Percentiles rank a stretch among this genome's conserved stretches.
Evolutionary conservation across 2,329 filamentous ascomycete species (phyloP).

Genomic region (Cordyceps cicadae): DNA sequence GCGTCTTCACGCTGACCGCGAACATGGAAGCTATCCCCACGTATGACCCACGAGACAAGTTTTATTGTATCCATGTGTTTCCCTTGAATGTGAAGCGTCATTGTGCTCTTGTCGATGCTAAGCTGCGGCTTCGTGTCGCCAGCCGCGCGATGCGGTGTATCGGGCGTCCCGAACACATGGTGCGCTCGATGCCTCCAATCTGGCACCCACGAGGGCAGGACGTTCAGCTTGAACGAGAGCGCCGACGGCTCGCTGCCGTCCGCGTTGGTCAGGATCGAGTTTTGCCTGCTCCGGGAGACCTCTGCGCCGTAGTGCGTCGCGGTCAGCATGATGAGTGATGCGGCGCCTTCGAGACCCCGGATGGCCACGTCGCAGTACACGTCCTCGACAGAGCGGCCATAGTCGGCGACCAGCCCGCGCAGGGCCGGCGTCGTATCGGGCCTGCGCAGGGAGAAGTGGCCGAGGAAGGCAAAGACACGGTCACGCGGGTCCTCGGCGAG

Average conservation of each 20-base stretch:
- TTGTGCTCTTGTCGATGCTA: slow-evolving; percentile 18
- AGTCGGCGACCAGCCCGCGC: slow-evolving; percentile 21
- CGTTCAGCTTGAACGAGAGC: neutral
- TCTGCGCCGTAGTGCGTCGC: slow-evolving; percentile 19
- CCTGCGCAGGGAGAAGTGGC: slow-evolving; percentile 24
- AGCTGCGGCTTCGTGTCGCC: slow-evolving; percentile 21
- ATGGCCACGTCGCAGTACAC: slow-evolving; percentile 26
- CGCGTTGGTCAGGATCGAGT: neutral
- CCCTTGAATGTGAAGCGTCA: slow-evolving; percentile 22
- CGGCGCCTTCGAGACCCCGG: slow-evolving; percentile 21
- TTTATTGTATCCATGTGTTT: slow-evolving; percentile 21
- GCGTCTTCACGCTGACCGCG: neutral
- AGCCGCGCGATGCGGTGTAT: slow-evolving; percentile 24
- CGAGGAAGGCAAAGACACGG: slow-evolving; percentile 28
- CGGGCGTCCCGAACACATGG: slow-evolving; percentile 25
- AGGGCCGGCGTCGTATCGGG: slow-evolving; percentile 17
- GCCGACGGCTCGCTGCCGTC: neutral
- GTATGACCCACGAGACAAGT: slow-evolving; percentile 22
- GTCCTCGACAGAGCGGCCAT: slow-evolving; percentile 23
- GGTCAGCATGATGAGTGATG: slow-evolving; percentile 23
- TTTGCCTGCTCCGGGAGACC: neutral
- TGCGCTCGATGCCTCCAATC: slow-evolving; percentile 18
- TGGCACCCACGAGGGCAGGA: neutral
- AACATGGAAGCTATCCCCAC: slow-evolving; percentile 23
- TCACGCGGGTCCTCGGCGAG: slow-evolving; percentile 26